phyloP scores from a whole-genome alignment of 495 filamentous ascomycete species.

The Xylaria nigripes region DNA sequence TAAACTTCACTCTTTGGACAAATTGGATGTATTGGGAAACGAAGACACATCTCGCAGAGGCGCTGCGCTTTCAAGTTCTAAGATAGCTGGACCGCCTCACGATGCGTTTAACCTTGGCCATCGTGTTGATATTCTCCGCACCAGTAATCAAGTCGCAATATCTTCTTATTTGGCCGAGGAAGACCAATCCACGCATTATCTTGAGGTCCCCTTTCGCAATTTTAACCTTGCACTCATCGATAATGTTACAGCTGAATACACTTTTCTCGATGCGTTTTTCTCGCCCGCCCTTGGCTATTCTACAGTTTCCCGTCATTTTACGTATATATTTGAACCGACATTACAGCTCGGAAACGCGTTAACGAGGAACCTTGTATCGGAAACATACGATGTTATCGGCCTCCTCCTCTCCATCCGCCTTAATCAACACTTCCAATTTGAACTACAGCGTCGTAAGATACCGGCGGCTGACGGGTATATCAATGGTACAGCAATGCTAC shows the following conservation, averaged over 20 bases:
- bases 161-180: conserved; percentile 82
- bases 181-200: conserved; percentile 71
- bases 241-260: conserved; percentile 91
- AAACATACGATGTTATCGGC: conserved; percentile 75
- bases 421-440: conserved; percentile 87
- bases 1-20: conserved; percentile 73
- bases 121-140: conserved; percentile 69
- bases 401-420: conserved; percentile 84
- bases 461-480: conserved; percentile 85
- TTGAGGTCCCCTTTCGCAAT: conserved; percentile 82
- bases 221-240: conserved; percentile 92
- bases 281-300: conserved; percentile 49
- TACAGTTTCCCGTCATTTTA: conserved; percentile 57
- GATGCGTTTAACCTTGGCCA: conserved; percentile 85
- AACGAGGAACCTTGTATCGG: conserved; percentile 66
- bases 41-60: conserved; percentile 60
- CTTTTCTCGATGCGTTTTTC: conserved; percentile 88
- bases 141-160: conserved; percentile 60
- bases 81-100: conserved; percentile 54
- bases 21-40: conserved; percentile 73
- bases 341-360: conserved; percentile 70
- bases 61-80: conserved; percentile 37
- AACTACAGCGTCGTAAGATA: conserved; percentile 82
- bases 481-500: conserved; percentile 87
- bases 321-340: conserved; percentile 74